These are phyloP conservation scores for Rhodotorula graminis DNA, from an alignment of 768 basidiomycete genomes.

Conservation along the genomic window DNA sequence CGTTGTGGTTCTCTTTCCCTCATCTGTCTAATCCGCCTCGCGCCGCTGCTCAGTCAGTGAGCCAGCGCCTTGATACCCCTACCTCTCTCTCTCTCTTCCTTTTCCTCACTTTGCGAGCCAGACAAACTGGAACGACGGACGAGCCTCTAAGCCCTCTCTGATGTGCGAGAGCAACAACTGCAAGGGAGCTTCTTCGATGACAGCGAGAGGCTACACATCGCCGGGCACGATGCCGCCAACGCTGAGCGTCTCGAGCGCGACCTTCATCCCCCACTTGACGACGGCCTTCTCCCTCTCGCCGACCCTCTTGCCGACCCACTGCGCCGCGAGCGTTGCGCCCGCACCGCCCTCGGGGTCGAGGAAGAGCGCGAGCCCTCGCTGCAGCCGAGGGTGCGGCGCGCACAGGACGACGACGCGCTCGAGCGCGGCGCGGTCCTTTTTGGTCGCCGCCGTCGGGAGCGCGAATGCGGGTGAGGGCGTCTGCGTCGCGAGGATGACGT, in stretches of 20 bases:
- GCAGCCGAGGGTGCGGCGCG: conserved; percentile 60
- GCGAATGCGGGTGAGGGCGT: conserved; percentile 61
- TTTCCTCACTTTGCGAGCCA: too few species aligned
- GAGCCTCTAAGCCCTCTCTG: too few species aligned
- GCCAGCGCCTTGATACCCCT: not conserved
- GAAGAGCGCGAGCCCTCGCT: conserved; percentile 72
- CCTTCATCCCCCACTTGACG: conserved; percentile 61
- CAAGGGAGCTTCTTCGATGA: too few species aligned
- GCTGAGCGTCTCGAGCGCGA: conserved; percentile 67
- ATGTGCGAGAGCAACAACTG: too few species aligned
- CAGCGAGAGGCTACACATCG: not conserved
- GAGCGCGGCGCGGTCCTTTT: conserved; percentile 55
- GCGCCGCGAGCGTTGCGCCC: conserved; percentile 35
- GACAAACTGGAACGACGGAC: too few species aligned
- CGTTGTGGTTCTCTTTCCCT: too few species aligned
- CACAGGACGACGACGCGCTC: conserved; percentile 78
- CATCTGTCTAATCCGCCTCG: not conserved
- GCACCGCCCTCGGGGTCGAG: conserved; percentile 52
- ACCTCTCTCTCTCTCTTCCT: not conserved
- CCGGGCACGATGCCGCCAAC: conserved; percentile 12
- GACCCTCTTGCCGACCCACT: conserved; percentile 49
- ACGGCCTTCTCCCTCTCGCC: conserved; percentile 49
- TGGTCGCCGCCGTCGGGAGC: conserved; percentile 38
- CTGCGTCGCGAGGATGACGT: conserved; percentile 72
- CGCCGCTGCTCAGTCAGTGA: too few species aligned